These are phyloP conservation scores for Geranomyces michiganensis DNA, from an alignment of 192 early-diverging fungal species.

Conservation along the genomic window DNA sequence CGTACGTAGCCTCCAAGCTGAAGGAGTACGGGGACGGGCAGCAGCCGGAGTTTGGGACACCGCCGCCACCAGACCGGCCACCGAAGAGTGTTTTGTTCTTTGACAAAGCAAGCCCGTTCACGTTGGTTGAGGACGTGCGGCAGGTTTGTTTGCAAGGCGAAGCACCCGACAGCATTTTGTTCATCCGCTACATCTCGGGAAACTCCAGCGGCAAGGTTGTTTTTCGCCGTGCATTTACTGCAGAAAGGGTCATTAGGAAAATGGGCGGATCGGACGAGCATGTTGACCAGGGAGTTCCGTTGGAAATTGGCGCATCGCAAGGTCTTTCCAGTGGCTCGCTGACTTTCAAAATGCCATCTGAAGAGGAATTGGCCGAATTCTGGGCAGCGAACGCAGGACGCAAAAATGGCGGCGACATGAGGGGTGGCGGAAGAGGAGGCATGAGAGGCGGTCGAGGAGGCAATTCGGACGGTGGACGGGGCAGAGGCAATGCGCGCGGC, in stretches of 20 bases:
- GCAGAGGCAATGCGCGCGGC: not conserved
- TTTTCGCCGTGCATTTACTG: not conserved
- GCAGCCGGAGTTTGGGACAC: not conserved
- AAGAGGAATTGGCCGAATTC: not conserved
- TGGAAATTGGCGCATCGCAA: not conserved
- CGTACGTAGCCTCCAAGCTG: not conserved
- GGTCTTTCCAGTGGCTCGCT: not conserved
- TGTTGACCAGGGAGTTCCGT: no score
- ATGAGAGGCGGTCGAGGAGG: not conserved
- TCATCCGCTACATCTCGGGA: constrained; percentile 5
- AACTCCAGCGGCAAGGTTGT: constrained; percentile 6
- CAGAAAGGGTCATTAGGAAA: not conserved
- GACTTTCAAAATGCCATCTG: not conserved
- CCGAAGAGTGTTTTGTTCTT: not conserved
- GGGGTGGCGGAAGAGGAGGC: not conserved
- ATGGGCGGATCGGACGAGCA: not conserved
- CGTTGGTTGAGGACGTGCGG: constrained; percentile 14
- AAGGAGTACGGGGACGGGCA: not conserved
- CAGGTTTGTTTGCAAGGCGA: not conserved
- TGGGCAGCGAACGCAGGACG: not conserved
- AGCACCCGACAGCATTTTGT: not conserved
- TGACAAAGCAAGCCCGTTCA: not conserved
- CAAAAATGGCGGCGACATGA: not conserved
- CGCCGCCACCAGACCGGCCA: not conserved
- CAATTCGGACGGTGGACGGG: not conserved